Conservation (phyloP, 106 monocot genomes). For the Dioscorea dumetorum region DNA sequence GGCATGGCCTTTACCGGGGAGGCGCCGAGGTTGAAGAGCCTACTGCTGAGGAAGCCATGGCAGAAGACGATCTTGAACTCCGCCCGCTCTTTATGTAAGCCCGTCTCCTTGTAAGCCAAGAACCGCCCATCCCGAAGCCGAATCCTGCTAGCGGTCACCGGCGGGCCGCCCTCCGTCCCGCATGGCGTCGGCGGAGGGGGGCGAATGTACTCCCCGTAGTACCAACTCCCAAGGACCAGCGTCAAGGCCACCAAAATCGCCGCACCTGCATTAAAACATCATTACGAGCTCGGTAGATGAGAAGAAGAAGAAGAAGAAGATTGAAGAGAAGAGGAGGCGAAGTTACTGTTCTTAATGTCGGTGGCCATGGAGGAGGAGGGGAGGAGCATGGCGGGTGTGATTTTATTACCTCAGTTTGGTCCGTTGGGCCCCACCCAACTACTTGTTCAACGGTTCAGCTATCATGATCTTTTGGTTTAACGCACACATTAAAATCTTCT, state of each 20-base stretch:
- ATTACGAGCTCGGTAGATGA: neutral
- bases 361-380: neutral
- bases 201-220: conserved; percentile 14
- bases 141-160: conserved; percentile 49
- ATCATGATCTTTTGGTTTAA: too few relatives aligned
- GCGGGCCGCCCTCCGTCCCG: conserved; percentile 47
- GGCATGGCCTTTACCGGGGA: conserved; percentile 18
- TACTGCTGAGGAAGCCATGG: conserved; percentile 49
- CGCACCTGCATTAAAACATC: neutral
- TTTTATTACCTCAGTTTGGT: too few relatives aligned
- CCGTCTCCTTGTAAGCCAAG: conserved; percentile 53
- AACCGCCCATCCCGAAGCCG: conserved; percentile 45
- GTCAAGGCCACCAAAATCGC: conserved; percentile 12
- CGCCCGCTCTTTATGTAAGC: conserved; percentile 39
- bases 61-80: conserved; percentile 45
- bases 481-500: too few relatives aligned
- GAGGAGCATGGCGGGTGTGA: too few relatives aligned
- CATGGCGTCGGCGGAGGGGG: conserved; percentile 31
- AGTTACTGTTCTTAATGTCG: neutral
- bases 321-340: neutral
- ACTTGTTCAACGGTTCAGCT: too few relatives aligned
- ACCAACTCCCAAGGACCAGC: conserved; percentile 32
- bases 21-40: conserved; percentile 31
- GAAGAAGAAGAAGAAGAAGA: neutral
- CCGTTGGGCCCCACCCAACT: too few relatives aligned